Evolutionary conservation across 176 grass and related monocot genomes (phyloP).

Genomic region (Tuctoria greenei): DNA sequence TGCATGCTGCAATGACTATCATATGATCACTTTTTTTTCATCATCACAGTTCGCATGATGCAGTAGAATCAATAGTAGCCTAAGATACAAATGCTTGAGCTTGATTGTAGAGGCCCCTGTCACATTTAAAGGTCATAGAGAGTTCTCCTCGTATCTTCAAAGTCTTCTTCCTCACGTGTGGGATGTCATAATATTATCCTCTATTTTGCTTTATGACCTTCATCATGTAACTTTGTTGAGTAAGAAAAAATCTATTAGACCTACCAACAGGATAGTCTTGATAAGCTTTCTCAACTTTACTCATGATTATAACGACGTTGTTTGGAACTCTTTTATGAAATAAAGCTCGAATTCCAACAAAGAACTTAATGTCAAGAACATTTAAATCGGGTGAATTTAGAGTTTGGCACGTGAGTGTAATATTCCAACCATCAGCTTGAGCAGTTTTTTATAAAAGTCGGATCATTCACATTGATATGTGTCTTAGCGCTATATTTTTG

Average conservation of each 20-base stretch:
- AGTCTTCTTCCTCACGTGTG: no score
- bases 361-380: slow-evolving; percentile 3
- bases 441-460: neutral
- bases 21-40: no score
- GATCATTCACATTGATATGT: no score
- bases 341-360: neutral
- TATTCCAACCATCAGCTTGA: slow-evolving; percentile 1
- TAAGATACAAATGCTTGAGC: no score
- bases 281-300: neutral
- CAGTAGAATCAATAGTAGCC: no score
- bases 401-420: neutral
- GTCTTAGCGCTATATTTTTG: no score
- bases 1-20: no score
- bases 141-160: no score
- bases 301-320: neutral
- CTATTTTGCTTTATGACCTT: neutral
- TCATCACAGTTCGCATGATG: no score
- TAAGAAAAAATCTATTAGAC: neutral
- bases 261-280: neutral
- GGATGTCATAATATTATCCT: neutral
- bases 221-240: neutral
- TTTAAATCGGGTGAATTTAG: neutral
- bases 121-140: no score
- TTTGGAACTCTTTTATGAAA: neutral
- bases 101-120: no score